These are phyloP conservation scores for Candida silvatica DNA, from an alignment of 805 yeast species.

Conservation along the genomic window DNA sequence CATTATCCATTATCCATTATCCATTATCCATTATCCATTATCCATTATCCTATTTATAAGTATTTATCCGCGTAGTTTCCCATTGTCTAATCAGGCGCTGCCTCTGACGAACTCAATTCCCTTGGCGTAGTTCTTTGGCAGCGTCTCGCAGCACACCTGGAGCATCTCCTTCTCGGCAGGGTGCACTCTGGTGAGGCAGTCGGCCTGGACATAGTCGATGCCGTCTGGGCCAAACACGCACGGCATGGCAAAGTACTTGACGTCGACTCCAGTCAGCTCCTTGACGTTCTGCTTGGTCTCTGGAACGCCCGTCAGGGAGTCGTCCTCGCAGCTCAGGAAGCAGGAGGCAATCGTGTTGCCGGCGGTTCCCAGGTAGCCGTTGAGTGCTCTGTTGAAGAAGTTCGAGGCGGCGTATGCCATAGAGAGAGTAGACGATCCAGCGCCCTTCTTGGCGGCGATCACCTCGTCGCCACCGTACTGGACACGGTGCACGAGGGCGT, in stretches of 20 bases:
- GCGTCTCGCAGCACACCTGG: conserved; percentile 42
- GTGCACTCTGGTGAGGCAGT: conserved; percentile 39
- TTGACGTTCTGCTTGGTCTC: conserved; percentile 33
- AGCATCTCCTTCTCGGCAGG: conserved; percentile 49
- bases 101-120: conserved; percentile 50
- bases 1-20: too few relatives aligned
- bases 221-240: conserved; percentile 47
- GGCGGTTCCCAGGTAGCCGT: conserved; percentile 26
- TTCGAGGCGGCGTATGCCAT: conserved; percentile 91
- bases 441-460: conserved; percentile 88
- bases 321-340: conserved; percentile 47
- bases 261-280: conserved; percentile 3
- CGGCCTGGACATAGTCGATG: conserved; percentile 44
- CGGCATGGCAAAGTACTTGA: conserved; percentile 55
- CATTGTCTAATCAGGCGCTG: too few relatives aligned
- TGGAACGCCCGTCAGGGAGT: conserved; percentile 42
- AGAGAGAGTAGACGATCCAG: conserved; percentile 88
- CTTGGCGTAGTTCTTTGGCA: conserved; percentile 47
- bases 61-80: too few relatives aligned
- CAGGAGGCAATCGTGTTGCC: conserved; percentile 64
- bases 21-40: too few relatives aligned
- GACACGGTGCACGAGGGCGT: conserved; percentile 69
- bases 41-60: too few relatives aligned
- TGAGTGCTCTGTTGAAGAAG: conserved; percentile 47
- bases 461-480: conserved; percentile 97